A percentile compares a stretch with the other conserved stretches of the same genome.
Evolutionary conservation across 2,329 filamentous ascomycete species (phyloP).

Genomic region (Aspergillus aculeatinus): DNA sequence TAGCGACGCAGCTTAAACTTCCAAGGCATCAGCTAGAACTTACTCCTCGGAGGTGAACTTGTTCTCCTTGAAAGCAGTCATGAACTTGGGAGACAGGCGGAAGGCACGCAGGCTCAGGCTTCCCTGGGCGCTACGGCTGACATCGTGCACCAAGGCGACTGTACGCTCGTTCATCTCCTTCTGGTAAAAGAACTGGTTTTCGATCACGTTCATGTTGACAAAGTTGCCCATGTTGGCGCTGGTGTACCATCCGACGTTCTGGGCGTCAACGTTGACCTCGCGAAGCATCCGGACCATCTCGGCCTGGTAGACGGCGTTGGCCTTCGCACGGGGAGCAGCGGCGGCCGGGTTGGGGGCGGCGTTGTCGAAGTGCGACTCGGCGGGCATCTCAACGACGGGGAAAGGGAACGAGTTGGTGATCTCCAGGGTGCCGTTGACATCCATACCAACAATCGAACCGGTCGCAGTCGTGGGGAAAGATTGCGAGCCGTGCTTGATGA

Average conservation of each 20-base stretch:
- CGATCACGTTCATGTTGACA: slow-evolving; percentile 88
- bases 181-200: slow-evolving; percentile 98
- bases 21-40: slow-evolving; percentile 30
- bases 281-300: slow-evolving; percentile 97
- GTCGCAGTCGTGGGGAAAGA: slow-evolving; percentile 86
- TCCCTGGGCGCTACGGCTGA: slow-evolving; percentile 91
- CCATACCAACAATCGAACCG: slow-evolving; percentile 90
- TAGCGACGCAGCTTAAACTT: slow-evolving; percentile 12
- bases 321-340: slow-evolving; percentile 86
- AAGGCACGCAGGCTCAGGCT: slow-evolving; percentile 87
- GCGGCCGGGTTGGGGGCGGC: slow-evolving; percentile 72
- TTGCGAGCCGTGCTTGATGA: slow-evolving; percentile 90
- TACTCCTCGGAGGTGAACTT: slow-evolving; percentile 97
- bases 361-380: slow-evolving; percentile 69
- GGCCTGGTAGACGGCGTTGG: slow-evolving; percentile 81
- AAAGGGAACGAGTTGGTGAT: slow-evolving; percentile 95
- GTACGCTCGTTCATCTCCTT: slow-evolving; percentile 83
- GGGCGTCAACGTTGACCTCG: slow-evolving; percentile 97
- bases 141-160: slow-evolving; percentile 88
- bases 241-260: slow-evolving; percentile 98
- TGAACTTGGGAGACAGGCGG: slow-evolving; percentile 81
- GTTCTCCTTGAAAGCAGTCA: slow-evolving; percentile 89
- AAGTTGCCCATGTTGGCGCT: slow-evolving; percentile 99
- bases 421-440: slow-evolving; percentile 75
- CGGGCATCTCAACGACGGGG: slow-evolving; percentile 72